A percentile compares a stretch with the other conserved stretches of the same genome.
These are phyloP conservation scores for Diaporthe sp. DNA, from an alignment of 2,329 filamentous ascomycete species.

Conservation along the genomic window DNA sequence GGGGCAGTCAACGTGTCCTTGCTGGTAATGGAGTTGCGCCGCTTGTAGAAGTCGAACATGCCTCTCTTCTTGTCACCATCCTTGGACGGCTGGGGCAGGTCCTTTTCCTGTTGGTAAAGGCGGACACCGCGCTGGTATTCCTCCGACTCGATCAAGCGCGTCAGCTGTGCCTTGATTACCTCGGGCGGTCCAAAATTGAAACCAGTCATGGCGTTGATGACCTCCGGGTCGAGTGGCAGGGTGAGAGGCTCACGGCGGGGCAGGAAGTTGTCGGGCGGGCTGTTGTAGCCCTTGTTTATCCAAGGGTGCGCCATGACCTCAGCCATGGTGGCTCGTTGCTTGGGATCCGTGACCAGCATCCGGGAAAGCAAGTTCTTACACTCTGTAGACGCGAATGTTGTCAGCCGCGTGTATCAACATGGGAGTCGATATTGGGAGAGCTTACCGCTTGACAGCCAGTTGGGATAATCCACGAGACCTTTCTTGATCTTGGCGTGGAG, in stretches of 20 bases:
- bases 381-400: slow-evolving; percentile 67
- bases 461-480: slow-evolving; percentile 94
- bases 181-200: slow-evolving; percentile 96
- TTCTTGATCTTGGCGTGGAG: slow-evolving; percentile 99
- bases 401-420: not conserved
- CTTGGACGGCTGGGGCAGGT: slow-evolving; percentile 67
- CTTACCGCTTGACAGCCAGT: slow-evolving; percentile 90
- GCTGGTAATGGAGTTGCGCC: slow-evolving; percentile 89
- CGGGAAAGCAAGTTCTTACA: slow-evolving; percentile 92
- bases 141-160: slow-evolving; percentile 89
- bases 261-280: slow-evolving; percentile 89
- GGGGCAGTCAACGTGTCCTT: slow-evolving; percentile 87
- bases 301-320: slow-evolving; percentile 97
- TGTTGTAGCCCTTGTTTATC: slow-evolving; percentile 93
- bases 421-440: slow-evolving; percentile 41
- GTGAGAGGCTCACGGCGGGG: slow-evolving; percentile 87
- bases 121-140: slow-evolving; percentile 92
- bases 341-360: slow-evolving; percentile 96
- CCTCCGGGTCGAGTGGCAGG: slow-evolving; percentile 84
- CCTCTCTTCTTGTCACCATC: slow-evolving; percentile 87
- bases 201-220: slow-evolving; percentile 94
- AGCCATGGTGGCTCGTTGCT: slow-evolving; percentile 84
- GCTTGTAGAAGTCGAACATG: slow-evolving; percentile 95
- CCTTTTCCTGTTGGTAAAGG: slow-evolving; percentile 77
- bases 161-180: slow-evolving; percentile 84